These are phyloP conservation scores for Macroventuria anomochaeta DNA, from an alignment of 2,329 filamentous ascomycete genomes.

Conservation along the genomic window DNA sequence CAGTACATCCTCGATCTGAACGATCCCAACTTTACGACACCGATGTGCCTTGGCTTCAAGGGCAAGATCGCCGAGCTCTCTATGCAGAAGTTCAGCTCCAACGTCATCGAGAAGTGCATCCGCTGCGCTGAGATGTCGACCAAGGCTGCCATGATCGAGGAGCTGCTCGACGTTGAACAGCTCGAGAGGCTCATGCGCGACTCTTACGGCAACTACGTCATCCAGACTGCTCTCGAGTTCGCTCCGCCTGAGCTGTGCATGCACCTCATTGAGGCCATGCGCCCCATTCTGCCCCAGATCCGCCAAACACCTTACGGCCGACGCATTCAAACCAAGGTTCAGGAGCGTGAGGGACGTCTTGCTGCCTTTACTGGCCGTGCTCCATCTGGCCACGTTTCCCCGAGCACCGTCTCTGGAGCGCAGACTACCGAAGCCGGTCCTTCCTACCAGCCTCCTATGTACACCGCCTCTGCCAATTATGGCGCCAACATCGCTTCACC, in stretches of 20 bases:
- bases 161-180: constrained; percentile 76
- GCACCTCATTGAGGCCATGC: constrained; percentile 81
- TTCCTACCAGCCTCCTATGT: constrained; percentile 42
- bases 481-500: constrained; percentile 46
- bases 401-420: constrained; percentile 30
- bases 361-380: constrained; percentile 40
- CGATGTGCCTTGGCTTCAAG: constrained; percentile 80
- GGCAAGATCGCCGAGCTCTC: constrained; percentile 75
- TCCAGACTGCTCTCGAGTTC: constrained; percentile 77
- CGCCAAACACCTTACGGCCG: constrained; percentile 93
- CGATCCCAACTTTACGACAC: constrained; percentile 85
- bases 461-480: constrained; percentile 45
- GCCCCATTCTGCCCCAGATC: constrained; percentile 82
- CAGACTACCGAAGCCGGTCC: constrained; percentile 32
- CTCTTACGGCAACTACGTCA: constrained; percentile 95
- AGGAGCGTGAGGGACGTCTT: constrained; percentile 58
- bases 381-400: constrained; percentile 40
- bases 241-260: constrained; percentile 42
- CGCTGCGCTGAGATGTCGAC: constrained; percentile 79
- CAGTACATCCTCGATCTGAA: constrained; percentile 97
- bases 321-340: constrained; percentile 88
- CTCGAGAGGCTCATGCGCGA: constrained; percentile 90
- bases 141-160: constrained; percentile 82
- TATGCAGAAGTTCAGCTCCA: constrained; percentile 98
- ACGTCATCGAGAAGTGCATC: constrained; percentile 92